Evolutionary conservation across 257 asterid species (phyloP).

Genomic region (Penstemon barbatus): DNA sequence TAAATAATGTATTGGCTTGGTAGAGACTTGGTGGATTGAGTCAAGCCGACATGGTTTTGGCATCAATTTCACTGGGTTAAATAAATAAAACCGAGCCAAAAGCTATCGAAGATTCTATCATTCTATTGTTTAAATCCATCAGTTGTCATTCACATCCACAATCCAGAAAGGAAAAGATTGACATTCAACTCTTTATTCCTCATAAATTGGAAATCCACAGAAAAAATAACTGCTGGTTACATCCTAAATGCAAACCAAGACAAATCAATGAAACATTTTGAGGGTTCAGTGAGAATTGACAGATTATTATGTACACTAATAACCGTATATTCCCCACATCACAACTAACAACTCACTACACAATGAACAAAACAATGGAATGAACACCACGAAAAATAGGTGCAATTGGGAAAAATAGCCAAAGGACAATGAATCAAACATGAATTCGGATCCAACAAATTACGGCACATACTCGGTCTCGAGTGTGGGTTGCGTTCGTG

Average conservation of each 20-base stretch:
- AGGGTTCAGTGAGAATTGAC: conserved; percentile 21
- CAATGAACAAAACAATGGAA: conserved; percentile 34
- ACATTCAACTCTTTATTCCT: conserved; percentile 14
- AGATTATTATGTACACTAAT: conserved; percentile 34
- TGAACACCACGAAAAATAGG: conserved; percentile 26
- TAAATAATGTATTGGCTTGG: no score
- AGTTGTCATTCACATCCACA: neutral
- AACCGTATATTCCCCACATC: conserved; percentile 36
- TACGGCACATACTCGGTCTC: conserved; percentile 44
- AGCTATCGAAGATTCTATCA: no score
- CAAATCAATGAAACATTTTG: conserved; percentile 22
- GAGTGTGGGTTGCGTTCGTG: conserved; percentile 40
- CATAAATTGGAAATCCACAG: conserved; percentile 23
- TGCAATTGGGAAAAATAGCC: conserved; percentile 2
- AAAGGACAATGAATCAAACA: neutral
- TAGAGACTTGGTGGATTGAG: no score
- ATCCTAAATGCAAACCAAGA: conserved; percentile 30
- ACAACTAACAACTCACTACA: conserved; percentile 21
- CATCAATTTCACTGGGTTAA: no score
- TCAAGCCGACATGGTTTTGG: no score
- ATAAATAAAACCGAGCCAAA: no score
- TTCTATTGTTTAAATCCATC: no score
- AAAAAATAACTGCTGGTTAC: conserved; percentile 11
- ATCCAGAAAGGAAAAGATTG: neutral
- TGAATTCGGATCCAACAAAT: conserved; percentile 9